These are phyloP conservation scores for Calonectria honghensis DNA, from an alignment of 2,329 filamentous ascomycete genomes.

Conservation along the genomic window DNA sequence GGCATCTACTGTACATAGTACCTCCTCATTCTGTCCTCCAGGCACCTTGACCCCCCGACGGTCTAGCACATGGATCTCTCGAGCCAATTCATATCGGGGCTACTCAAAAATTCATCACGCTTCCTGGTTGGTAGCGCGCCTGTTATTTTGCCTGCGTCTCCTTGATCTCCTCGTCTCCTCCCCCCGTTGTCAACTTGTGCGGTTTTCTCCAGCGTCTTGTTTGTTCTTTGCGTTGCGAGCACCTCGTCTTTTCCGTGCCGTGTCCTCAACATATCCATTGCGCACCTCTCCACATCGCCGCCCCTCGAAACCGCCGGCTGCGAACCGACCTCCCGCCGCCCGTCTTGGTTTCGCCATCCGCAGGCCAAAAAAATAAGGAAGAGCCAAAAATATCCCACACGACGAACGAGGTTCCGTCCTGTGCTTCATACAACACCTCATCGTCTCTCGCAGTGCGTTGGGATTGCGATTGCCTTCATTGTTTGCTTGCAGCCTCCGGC, in stretches of 20 bases:
- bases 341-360: conserved; percentile 16
- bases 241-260: neutral
- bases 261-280: conserved; percentile 18
- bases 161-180: conserved; percentile 28
- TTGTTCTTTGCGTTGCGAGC: conserved; percentile 8
- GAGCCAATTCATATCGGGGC: conserved; percentile 50
- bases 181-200: conserved; percentile 6
- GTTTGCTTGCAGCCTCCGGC: conserved; percentile 5
- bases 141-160: conserved; percentile 37
- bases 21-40: conserved; percentile 43
- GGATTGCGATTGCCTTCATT: neutral
- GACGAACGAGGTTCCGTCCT: neutral
- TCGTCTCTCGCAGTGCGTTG: neutral
- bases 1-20: conserved; percentile 39
- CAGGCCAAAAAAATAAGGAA: neutral
- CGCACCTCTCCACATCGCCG: conserved; percentile 26
- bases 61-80: conserved; percentile 49
- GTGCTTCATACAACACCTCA: neutral
- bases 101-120: conserved; percentile 49
- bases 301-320: conserved; percentile 26
- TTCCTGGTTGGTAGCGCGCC: conserved; percentile 45
- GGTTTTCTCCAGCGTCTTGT: conserved; percentile 7
- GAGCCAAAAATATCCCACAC: conserved; percentile 15
- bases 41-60: conserved; percentile 42
- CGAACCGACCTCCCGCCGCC: conserved; percentile 10